phyloP scores from a whole-genome alignment of 306 rosid species.

The Cicer yamashitae region DNA sequence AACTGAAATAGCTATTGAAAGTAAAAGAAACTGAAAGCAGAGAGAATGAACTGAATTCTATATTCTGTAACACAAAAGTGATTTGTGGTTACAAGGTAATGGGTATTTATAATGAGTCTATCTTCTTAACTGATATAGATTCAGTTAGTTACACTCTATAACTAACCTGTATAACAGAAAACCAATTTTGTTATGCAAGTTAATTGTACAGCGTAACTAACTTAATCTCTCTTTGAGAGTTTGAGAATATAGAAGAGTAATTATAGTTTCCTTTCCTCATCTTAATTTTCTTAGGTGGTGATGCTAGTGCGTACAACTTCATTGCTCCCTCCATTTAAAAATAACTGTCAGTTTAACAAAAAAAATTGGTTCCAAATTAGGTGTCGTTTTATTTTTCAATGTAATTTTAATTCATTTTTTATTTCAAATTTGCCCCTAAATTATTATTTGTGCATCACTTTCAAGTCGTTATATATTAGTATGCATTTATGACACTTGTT shows the following conservation, averaged over 20 bases:
- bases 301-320: not conserved
- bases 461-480: too few species aligned
- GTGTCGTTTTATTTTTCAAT: too few species aligned
- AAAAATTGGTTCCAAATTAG: too few species aligned
- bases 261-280: constrained; percentile 22
- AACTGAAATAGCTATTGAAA: not conserved
- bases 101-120: not conserved
- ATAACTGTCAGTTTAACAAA: too few species aligned
- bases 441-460: too few species aligned
- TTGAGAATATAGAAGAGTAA: constrained; percentile 24
- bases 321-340: too few species aligned
- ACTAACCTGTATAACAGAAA: not conserved
- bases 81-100: not conserved
- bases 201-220: too few species aligned
- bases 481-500: too few species aligned
- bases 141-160: not conserved
- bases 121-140: not conserved
- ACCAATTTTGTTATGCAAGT: not conserved
- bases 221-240: not conserved
- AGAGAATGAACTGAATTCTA: not conserved
- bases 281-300: constrained; percentile 18
- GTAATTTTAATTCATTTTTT: too few species aligned
- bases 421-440: too few species aligned
- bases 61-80: not conserved
- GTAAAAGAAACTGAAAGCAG: not conserved